Evolutionary conservation across 768 basidiomycete species (phyloP), one percentile per base, ranked within the genome.

Genomic region (Kwoniella newhampshirensis): DNA sequence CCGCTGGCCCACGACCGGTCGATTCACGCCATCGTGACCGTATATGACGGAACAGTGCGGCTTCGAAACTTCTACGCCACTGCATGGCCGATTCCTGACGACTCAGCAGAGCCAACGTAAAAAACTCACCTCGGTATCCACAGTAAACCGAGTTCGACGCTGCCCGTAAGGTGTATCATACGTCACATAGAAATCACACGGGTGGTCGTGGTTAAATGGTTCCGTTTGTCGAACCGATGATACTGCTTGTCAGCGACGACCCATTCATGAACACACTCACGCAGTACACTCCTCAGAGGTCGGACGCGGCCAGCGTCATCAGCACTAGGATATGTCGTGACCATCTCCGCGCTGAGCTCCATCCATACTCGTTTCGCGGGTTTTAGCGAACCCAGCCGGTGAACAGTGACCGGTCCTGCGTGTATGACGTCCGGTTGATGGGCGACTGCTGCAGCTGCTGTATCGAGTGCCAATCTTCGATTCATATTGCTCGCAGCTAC

Each of bases 291-390:
- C 25, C 79, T 76, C 20, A 84, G 47, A 9, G 86, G 86, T n/a
- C 81, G 78, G 6, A 82, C 80, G 39, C 79, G 78, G 36, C 82
- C 83, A 53, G 81, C 79, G 6, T 84, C 82, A 15, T 79, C 80
- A 48, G 82, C 81, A 20, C 83, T 83, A 0, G 81, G 78, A 62
- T 82, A 86, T 1, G 80, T 78, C 55, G 83, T 82, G 28, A 85
- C 54, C 82, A 85, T 84, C 55, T 86, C 85, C 39, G 80, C 77
- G 0, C 80, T 81, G 17, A 87, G 73, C 65, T 86, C 85, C 68
- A 86, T 60, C 86, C 86, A 86, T 4, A 86, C 75, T 23, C 83
- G 79, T 25, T 75, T 76, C 55, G 82, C 81, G 12, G 27, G 32
- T 4, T 35, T 54, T n/a, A 73, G 49, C 1, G 51, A 32, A 3